Percentiles rank a stretch among this genome's conserved stretches.
phyloP scores from a whole-genome alignment of 106 monocot species.

The Allium sativum region DNA sequence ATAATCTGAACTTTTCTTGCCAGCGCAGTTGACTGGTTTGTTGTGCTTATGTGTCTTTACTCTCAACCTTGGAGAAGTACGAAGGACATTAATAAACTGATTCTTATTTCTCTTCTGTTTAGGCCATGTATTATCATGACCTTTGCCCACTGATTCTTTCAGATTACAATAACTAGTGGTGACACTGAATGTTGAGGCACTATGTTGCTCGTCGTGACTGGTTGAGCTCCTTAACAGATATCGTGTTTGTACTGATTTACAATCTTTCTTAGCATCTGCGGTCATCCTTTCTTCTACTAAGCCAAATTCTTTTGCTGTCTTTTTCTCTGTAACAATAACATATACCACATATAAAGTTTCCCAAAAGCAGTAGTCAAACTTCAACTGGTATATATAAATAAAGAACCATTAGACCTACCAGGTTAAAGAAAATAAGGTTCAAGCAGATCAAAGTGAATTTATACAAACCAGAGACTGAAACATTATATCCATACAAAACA shows the following conservation, averaged over 20 bases:
- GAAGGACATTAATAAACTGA: slow-evolving; percentile 7
- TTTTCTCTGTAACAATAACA: slow-evolving; percentile 5
- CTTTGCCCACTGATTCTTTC: too few species aligned
- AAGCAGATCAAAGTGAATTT: too few species aligned
- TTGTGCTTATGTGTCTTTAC: not conserved
- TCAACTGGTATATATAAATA: too few species aligned
- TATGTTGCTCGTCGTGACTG: slow-evolving; percentile 2
- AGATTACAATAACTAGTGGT: not conserved
- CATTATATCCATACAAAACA: too few species aligned
- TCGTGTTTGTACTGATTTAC: slow-evolving; percentile 6
- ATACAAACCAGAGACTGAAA: too few species aligned
- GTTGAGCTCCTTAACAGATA: slow-evolving; percentile 23
- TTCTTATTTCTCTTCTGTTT: slow-evolving; percentile 20
- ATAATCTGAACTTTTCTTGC: slow-evolving; percentile 3
- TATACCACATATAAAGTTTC: too few species aligned
- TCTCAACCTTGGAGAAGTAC: slow-evolving; percentile 18
- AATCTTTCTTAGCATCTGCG: not conserved
- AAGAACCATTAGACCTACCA: too few species aligned
- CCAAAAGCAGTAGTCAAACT: too few species aligned
- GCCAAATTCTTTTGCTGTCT: not conserved
- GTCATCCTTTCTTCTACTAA: not conserved
- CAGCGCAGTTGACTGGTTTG: not conserved
- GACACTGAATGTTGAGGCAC: not conserved
- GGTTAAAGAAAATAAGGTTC: too few species aligned
- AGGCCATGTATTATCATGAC: slow-evolving; percentile 28